phyloP scores from a whole-genome alignment of 108 stramenopile genomes.

The Pelagomonas calceolata region DNA sequence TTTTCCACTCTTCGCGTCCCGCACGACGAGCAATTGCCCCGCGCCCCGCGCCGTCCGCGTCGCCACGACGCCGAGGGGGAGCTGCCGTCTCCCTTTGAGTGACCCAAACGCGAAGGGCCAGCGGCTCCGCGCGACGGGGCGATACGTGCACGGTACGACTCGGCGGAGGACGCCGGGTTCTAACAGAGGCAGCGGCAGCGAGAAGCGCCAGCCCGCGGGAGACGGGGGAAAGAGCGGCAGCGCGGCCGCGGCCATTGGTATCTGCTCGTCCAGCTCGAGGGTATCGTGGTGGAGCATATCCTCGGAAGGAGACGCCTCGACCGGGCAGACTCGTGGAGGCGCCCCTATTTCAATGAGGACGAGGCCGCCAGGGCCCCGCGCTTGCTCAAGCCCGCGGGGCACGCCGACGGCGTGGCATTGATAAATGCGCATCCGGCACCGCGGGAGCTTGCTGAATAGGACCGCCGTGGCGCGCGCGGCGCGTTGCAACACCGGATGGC shows the following conservation, averaged over 20 bases:
- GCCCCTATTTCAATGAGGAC: not conserved
- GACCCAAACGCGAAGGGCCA: not conserved
- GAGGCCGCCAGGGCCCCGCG: not conserved
- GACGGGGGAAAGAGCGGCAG: no score
- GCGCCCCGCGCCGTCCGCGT: not conserved
- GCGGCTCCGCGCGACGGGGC: not conserved
- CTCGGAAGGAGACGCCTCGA: not conserved
- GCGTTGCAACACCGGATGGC: not conserved
- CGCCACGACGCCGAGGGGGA: not conserved
- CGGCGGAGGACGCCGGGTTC: not conserved
- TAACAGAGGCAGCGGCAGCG: not conserved
- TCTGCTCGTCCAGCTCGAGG: not conserved
- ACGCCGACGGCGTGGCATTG: not conserved
- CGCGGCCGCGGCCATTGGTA: not conserved
- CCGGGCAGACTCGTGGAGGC: not conserved
- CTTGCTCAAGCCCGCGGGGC: not conserved
- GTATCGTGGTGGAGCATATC: not conserved
- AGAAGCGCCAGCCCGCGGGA: no score
- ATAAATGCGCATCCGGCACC: no score
- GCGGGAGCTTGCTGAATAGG: no score
- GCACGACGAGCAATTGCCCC: not conserved
- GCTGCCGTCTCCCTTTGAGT: not conserved
- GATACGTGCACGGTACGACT: not conserved
- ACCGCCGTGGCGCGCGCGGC: no score
- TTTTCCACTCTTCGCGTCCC: not conserved